Percentiles rank a stretch among this genome's conserved stretches.
Evolutionary conservation across 768 basidiomycete genomes (phyloP).

Genomic region (Kwoniella botswanensis): DNA sequence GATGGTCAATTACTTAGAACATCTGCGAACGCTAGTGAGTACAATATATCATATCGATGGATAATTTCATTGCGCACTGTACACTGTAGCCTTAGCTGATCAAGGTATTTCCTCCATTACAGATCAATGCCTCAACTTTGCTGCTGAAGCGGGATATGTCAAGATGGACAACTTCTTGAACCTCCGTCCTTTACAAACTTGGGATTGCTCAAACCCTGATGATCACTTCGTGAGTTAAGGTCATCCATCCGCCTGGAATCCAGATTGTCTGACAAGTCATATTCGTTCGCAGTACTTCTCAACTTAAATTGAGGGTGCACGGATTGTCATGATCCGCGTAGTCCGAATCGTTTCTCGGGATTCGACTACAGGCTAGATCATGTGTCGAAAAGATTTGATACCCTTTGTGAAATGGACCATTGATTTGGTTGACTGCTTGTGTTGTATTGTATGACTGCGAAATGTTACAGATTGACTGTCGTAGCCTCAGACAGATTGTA

Average conservation of each 20-base stretch:
- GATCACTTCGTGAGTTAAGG: background rate
- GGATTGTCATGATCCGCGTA: no score
- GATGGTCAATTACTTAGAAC: conserved; percentile 5
- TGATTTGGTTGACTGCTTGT: background rate
- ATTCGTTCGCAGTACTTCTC: background rate
- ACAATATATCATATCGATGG: background rate
- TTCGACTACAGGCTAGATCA: no score
- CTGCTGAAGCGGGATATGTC: background rate
- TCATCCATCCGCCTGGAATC: background rate
- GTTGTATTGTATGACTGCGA: background rate
- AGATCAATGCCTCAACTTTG: conserved; percentile 17
- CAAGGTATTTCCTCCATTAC: no score
- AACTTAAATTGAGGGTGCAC: background rate
- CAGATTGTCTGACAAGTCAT: background rate
- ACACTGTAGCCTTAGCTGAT: no score
- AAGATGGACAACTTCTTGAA: conserved; percentile 18
- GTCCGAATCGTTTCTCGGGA: no score
- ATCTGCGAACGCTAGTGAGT: background rate
- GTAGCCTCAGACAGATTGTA: no score
- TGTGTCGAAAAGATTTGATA: no score
- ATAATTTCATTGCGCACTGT: no score
- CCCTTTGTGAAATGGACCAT: no score
- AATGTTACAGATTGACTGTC: background rate
- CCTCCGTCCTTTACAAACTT: conserved; percentile 6
- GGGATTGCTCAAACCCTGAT: conserved; percentile 14